Base-by-base conservation (phyloP, 495 filamentous ascomycete species). In the Penicillium lividum region DNA sequence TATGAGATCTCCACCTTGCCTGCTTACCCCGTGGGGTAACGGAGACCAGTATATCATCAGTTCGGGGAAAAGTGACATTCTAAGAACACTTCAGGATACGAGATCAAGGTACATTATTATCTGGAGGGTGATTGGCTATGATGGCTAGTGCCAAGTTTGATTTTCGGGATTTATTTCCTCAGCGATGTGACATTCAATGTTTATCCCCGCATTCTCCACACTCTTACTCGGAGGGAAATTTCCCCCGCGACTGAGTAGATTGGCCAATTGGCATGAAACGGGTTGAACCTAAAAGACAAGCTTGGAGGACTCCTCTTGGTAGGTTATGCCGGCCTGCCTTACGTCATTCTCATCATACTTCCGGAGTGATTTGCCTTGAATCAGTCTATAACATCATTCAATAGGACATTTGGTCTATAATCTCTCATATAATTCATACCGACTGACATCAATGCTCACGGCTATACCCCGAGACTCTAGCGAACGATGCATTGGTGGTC, bases 11-110 rank as follows among this genome's bases (percentile, higher is more conserved):
- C 38, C 38, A 40, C 38, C 11, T 40, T 38, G 13, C 38, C 38
- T 40, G 13, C 13, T n/a, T 47, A 27, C 45, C 45, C 45, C 45
- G 45, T 47, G 45, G 45, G 45, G 45, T 47, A 47, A 8, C 4
- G 7, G 4, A 29, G 22, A 7, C 38, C 7, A 40, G 15, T 15
- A 40, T 5, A 40, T 40, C 13, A 16, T 7, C 13, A 16, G 7
- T 16, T 13, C 38, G 38, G 38, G 13, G 38, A 40, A 16, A 40
- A 16, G 0, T 15, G 11, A 5, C 5, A 4, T 16, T 40, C n/a
- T 40, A 15, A 40, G 38, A 5, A 11, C 38, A 5, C 11, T 40
- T n/a, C 13, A n/a, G 38, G 5, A 16, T 40, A 40, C 38, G 22
- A 28, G 28, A 47, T 9, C 7, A 27, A 47, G 38, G 15, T 16